Conservation (phyloP, 495 filamentous ascomycete genomes). For the Aspergillus steynii region DNA sequence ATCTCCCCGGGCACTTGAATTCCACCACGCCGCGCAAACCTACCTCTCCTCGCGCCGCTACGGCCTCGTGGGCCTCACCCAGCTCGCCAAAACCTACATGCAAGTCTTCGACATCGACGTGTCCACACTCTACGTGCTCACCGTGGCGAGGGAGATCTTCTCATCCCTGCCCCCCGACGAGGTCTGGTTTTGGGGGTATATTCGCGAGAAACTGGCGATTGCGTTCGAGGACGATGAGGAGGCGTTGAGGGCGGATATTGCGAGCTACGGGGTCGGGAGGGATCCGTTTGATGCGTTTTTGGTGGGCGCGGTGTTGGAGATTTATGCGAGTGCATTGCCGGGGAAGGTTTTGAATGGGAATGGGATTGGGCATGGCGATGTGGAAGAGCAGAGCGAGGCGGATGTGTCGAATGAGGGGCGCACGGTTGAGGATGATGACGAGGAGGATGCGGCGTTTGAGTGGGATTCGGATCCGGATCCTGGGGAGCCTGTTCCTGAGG, state of each 20-base stretch:
- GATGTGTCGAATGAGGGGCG: too few relatives aligned
- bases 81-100: constrained; percentile 9
- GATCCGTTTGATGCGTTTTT: constrained; percentile 12
- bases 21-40: constrained; percentile 3
- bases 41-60: constrained; percentile 8
- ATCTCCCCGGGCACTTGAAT: constrained; percentile 6
- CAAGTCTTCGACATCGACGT: constrained; percentile 11
- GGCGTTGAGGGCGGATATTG: constrained; percentile 3
- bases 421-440: too few relatives aligned
- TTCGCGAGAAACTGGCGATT: constrained; percentile 6
- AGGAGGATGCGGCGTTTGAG: not conserved
- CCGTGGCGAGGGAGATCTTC: constrained; percentile 6
- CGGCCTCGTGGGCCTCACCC: constrained; percentile 5
- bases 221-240: constrained; percentile 13
- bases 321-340: constrained; percentile 6
- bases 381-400: too few relatives aligned
- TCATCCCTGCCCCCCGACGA: constrained; percentile 8
- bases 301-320: not conserved
- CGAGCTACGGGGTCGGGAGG: not conserved
- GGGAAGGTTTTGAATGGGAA: not conserved
- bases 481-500: too few relatives aligned
- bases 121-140: constrained; percentile 6
- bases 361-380: too few relatives aligned
- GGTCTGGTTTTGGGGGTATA: constrained; percentile 12
- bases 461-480: not conserved